Percentiles rank a stretch among this genome's conserved stretches.
Evolutionary conservation across 179 eudicot genomes (phyloP).

Genomic region (Kewa caespitosa): DNA sequence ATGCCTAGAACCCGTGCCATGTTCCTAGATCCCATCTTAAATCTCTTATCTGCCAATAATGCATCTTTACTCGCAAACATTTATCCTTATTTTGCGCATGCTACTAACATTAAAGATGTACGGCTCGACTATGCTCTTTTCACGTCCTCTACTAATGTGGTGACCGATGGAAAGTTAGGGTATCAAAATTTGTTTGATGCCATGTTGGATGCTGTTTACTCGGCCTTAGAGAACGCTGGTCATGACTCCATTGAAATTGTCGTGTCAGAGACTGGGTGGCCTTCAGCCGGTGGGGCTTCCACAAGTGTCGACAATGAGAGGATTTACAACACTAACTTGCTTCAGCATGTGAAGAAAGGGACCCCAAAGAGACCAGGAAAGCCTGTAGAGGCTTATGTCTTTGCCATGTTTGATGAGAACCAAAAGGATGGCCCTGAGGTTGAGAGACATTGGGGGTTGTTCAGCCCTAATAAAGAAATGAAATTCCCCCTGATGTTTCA

Average conservation of each 20-base stretch:
- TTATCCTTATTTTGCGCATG: slow-evolving; percentile 40
- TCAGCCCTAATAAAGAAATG: not conserved
- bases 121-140: no score
- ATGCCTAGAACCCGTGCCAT: not conserved
- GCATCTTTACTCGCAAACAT: slow-evolving; percentile 28
- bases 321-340: slow-evolving; percentile 38
- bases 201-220: slow-evolving; percentile 38
- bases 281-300: slow-evolving; percentile 38
- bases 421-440: slow-evolving; percentile 29
- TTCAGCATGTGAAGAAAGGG: slow-evolving; percentile 43
- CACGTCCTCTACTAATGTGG: no score
- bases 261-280: slow-evolving; percentile 67
- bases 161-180: no score
- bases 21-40: slow-evolving; percentile 21
- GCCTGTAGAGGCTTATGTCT: slow-evolving; percentile 50
- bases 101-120: no score
- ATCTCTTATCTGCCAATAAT: slow-evolving; percentile 16
- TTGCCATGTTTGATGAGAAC: slow-evolving; percentile 60
- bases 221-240: slow-evolving; percentile 42
- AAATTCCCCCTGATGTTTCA: not conserved
- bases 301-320: slow-evolving; percentile 39
- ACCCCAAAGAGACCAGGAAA: slow-evolving; percentile 50
- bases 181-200: slow-evolving; percentile 37
- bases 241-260: slow-evolving; percentile 33
- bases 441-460: slow-evolving; percentile 28